phyloP scores from a whole-genome alignment of 768 basidiomycete genomes.

The Pilatotrama ljubarskyi region DNA sequence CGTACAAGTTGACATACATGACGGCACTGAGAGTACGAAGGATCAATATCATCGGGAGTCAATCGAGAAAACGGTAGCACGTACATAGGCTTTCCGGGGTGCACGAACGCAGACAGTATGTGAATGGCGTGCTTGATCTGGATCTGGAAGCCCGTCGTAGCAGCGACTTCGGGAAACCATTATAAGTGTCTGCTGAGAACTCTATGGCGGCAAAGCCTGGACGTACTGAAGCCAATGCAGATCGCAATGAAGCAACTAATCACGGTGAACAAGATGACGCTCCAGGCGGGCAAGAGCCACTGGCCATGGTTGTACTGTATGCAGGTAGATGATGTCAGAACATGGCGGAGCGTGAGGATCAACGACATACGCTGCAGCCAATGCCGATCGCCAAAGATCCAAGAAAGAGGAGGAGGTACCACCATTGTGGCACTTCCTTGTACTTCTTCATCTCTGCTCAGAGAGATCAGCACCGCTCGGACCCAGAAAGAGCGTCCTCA shows the following conservation, averaged over 20 bases:
- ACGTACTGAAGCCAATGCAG: slow-evolving; percentile 39
- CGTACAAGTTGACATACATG: slow-evolving; percentile 59
- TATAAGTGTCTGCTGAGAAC: background rate
- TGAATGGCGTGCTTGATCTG: slow-evolving; percentile 51
- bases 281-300: slow-evolving; percentile 56
- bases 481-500: background rate
- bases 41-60: background rate
- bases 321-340: background rate
- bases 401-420: slow-evolving; percentile 46
- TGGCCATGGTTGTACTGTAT: slow-evolving; percentile 34
- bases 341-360: background rate
- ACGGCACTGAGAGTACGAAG: slow-evolving; percentile 38
- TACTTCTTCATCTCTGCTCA: slow-evolving; percentile 50
- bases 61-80: background rate
- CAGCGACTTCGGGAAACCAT: slow-evolving; percentile 32
- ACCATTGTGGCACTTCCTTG: slow-evolving; percentile 55
- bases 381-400: slow-evolving; percentile 50
- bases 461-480: background rate
- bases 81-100: slow-evolving; percentile 49
- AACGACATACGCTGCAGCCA: slow-evolving; percentile 38
- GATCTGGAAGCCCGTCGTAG: slow-evolving; percentile 46
- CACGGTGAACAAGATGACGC: slow-evolving; percentile 48
- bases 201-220: background rate
- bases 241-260: slow-evolving; percentile 41
- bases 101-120: slow-evolving; percentile 51